Percentiles rank a stretch among this genome's conserved stretches.
Evolutionary conservation across 2,329 filamentous ascomycete species (phyloP).

Genomic region (Onygenales sp.): DNA sequence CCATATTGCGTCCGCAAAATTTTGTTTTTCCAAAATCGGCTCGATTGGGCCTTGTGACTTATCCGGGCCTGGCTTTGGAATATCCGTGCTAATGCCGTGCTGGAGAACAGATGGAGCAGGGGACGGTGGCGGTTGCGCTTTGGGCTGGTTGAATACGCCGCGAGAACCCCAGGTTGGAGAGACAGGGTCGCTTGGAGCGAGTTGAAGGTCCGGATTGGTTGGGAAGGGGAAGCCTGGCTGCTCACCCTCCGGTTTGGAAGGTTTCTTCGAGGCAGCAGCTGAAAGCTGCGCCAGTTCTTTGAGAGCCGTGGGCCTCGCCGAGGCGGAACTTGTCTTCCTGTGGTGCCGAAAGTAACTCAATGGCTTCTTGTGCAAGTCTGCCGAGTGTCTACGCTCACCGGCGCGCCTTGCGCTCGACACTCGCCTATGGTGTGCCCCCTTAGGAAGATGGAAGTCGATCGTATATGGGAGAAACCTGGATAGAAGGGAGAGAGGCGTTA

Average conservation of each 20-base stretch:
- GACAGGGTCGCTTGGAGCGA: constrained; percentile 64
- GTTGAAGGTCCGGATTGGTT: constrained; percentile 29
- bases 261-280: not conserved
- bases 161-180: constrained; percentile 65
- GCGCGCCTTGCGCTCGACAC: constrained; percentile 4
- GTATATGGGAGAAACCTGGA: constrained; percentile 88
- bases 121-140: constrained; percentile 61
- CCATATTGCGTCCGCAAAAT: constrained; percentile 74
- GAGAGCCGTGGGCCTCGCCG: constrained; percentile 4
- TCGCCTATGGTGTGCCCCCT: constrained; percentile 3
- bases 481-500: constrained; percentile 43
- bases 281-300: constrained; percentile 1
- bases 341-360: constrained; percentile 26
- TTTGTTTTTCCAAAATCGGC: constrained; percentile 8
- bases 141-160: constrained; percentile 64
- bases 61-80: constrained; percentile 9
- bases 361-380: constrained; percentile 14
- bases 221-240: constrained; percentile 17
- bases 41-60: constrained; percentile 3
- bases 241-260: not conserved
- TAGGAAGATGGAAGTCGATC: constrained; percentile 64
- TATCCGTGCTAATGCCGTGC: constrained; percentile 35
- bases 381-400: constrained; percentile 6
- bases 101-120: constrained; percentile 69
- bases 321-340: constrained; percentile 11